Evolutionary conservation across 2,329 filamentous ascomycete genomes (phyloP).

Genomic region (Fusarium scirpi): DNA sequence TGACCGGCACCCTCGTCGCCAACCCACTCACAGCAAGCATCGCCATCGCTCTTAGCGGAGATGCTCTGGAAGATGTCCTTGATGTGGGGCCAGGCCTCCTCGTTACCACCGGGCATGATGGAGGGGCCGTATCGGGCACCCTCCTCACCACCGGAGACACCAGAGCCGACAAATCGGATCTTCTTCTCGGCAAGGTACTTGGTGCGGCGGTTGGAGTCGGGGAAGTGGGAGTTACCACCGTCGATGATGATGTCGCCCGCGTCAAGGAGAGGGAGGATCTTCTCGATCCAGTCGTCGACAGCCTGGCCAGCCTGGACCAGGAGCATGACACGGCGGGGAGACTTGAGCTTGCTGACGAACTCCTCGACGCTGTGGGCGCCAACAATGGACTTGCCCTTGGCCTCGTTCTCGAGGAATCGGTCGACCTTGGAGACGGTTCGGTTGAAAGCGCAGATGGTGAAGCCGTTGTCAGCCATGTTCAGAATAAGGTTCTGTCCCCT

Average conservation of each 20-base stretch:
- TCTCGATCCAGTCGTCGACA: conserved; percentile 99
- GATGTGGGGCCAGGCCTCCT: conserved; percentile 97
- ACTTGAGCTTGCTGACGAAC: conserved; percentile 97
- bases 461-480: conserved; percentile 90
- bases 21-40: conserved; percentile 99
- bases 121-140: conserved; percentile 97
- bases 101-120: conserved; percentile 98
- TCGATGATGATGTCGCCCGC: conserved; percentile 98
- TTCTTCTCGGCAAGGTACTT: conserved; percentile 88
- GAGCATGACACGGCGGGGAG: conserved; percentile 95
- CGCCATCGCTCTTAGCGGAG: conserved; percentile 94
- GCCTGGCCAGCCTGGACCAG: conserved; percentile 98
- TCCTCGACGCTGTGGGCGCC: conserved; percentile 95
- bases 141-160: conserved; percentile 99
- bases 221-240: conserved; percentile 98
- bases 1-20: conserved; percentile 99
- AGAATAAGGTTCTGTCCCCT: conserved; percentile 88
- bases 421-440: conserved; percentile 99
- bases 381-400: conserved; percentile 94
- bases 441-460: conserved; percentile 99
- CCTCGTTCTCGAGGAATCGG: conserved; percentile 89
- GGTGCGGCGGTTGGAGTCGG: conserved; percentile 97
- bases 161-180: conserved; percentile 94
- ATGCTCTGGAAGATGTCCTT: conserved; percentile 99
- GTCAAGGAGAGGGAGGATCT: conserved; percentile 85